Percentiles rank a stretch among this genome's conserved stretches.
These are phyloP conservation scores for Rhizopogon vulgaris DNA, from an alignment of 768 basidiomycete species.

Conservation along the genomic window DNA sequence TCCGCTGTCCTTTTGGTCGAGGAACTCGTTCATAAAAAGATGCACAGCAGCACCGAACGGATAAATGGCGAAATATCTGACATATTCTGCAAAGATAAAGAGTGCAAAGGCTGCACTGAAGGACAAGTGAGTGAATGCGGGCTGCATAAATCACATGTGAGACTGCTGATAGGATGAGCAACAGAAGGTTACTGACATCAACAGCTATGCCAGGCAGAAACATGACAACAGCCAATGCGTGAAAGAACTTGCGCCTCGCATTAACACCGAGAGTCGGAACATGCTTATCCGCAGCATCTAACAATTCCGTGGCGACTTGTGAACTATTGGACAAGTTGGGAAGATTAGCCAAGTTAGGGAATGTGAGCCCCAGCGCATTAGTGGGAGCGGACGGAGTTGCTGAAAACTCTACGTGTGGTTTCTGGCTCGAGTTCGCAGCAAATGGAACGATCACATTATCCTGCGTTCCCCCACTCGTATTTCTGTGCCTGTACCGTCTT, in stretches of 20 bases:
- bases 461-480: constrained; percentile 23
- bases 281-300: constrained; percentile 86
- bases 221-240: constrained; percentile 93
- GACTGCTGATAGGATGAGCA: constrained; percentile 1
- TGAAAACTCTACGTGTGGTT: constrained; percentile 10
- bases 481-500: constrained; percentile 56
- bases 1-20: constrained; percentile 91
- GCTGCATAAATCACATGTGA: constrained; percentile 41
- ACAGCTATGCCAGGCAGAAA: constrained; percentile 90
- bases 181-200: constrained; percentile 58
- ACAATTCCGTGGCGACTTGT: constrained; percentile 51
- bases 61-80: constrained; percentile 97
- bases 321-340: constrained; percentile 51
- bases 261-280: constrained; percentile 89
- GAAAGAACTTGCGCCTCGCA: constrained; percentile 93
- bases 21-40: constrained; percentile 94
- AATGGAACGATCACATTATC: constrained; percentile 30
- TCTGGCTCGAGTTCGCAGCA: constrained; percentile 18
- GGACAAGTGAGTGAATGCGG: constrained; percentile 91
- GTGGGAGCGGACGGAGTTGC: constrained; percentile 7
- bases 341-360: constrained; percentile 45
- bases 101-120: constrained; percentile 93
- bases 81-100: constrained; percentile 95
- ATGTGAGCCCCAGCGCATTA: constrained; percentile 27
- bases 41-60: constrained; percentile 92